Conservation (phyloP, 768 basidiomycete species). For the Rhizopogon rudus region DNA sequence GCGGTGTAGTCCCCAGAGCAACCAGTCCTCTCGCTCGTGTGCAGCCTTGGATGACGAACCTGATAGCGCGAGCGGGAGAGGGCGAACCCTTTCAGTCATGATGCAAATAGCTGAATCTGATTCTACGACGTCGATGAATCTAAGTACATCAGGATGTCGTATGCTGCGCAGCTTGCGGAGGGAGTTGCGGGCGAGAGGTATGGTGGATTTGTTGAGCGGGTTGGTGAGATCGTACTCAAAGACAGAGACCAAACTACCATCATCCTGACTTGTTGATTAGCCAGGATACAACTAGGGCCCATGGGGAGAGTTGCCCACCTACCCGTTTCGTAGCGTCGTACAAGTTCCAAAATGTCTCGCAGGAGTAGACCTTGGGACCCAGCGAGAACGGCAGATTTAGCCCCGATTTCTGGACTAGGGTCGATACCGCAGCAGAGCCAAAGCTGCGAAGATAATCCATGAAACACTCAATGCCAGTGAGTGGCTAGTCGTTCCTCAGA, state of each 20-base stretch:
- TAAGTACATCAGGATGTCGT: constrained; percentile 94
- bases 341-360: constrained; percentile 77
- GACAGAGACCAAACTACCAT: constrained; percentile 77
- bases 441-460: constrained; percentile 85
- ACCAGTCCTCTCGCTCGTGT: constrained; percentile 80
- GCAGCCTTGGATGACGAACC: constrained; percentile 56
- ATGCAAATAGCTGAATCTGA: constrained; percentile 85
- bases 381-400: constrained; percentile 85
- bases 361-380: constrained; percentile 62
- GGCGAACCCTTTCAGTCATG: constrained; percentile 90
- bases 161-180: constrained; percentile 86
- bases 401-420: constrained; percentile 91
- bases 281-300: constrained; percentile 9
- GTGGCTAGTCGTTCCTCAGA: too few species aligned
- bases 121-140: constrained; percentile 91
- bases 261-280: constrained; percentile 58
- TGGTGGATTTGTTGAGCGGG: constrained; percentile 47
- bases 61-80: constrained; percentile 58
- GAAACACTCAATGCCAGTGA: neutral
- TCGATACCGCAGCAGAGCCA: constrained; percentile 83
- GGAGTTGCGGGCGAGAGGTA: constrained; percentile 83
- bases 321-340: constrained; percentile 90
- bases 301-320: constrained; percentile 12
- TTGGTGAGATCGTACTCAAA: constrained; percentile 87
- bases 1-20: constrained; percentile 90